These are phyloP conservation scores for Auriscalpium orientale DNA, from an alignment of 768 basidiomycete genomes.

Conservation along the genomic window DNA sequence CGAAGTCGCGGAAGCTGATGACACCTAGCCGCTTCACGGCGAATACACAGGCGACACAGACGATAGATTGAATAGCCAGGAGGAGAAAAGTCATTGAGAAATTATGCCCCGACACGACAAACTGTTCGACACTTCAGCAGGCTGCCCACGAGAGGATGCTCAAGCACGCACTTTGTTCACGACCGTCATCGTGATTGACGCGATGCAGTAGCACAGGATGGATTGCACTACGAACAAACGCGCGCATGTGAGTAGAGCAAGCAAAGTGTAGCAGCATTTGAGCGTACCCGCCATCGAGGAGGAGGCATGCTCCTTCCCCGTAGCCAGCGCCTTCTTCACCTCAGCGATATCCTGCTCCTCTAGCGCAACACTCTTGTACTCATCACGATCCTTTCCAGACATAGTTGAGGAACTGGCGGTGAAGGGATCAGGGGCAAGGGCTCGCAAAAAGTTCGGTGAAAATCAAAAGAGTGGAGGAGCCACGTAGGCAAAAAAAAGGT, in stretches of 20 bases:
- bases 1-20: constrained; percentile 81
- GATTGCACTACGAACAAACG: constrained; percentile 40
- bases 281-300: constrained; percentile 24
- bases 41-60: constrained; percentile 76
- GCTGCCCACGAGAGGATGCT: neutral
- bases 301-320: constrained; percentile 25
- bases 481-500: neutral
- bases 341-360: constrained; percentile 42
- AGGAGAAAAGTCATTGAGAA: constrained; percentile 98
- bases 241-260: neutral
- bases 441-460: neutral
- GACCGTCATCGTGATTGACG: constrained; percentile 94
- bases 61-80: constrained; percentile 81
- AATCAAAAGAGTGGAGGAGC: neutral
- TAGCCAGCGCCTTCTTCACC: constrained; percentile 43
- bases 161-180: constrained; percentile 72
- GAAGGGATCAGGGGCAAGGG: neutral
- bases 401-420: neutral
- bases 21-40: constrained; percentile 66
- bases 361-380: constrained; percentile 17
- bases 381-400: constrained; percentile 8
- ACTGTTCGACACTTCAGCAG: constrained; percentile 37
- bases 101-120: constrained; percentile 85
- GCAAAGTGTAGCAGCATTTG: neutral
- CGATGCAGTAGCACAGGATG: constrained; percentile 82